Percentiles rank a stretch among this genome's conserved stretches.
Conservation (phyloP, 768 basidiomycete genomes). For the Trametes cubensis region DNA sequence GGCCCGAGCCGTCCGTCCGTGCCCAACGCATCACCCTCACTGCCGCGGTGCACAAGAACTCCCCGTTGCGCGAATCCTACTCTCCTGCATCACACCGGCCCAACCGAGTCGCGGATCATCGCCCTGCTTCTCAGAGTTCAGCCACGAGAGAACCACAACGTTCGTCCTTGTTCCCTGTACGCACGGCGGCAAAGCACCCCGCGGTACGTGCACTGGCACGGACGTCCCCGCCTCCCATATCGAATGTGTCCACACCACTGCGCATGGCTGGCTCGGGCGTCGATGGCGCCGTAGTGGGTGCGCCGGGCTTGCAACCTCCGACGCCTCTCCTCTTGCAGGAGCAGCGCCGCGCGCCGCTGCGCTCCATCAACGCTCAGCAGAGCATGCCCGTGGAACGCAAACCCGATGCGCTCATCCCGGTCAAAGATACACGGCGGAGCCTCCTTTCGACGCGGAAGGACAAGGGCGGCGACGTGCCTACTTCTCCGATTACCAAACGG, state of each 20-base stretch:
- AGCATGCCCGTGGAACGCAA: slow-evolving; percentile 20
- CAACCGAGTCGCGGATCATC: not conserved
- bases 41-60: slow-evolving; percentile 12
- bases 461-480: slow-evolving; percentile 1
- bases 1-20: not conserved
- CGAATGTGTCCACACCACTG: slow-evolving; percentile 12
- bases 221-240: not conserved
- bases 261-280: slow-evolving; percentile 2
- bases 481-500: slow-evolving; percentile 12
- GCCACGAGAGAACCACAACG: not conserved
- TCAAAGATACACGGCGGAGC: slow-evolving; percentile 6
- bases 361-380: slow-evolving; percentile 24
- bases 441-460: slow-evolving; percentile 1
- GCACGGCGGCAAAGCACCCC: slow-evolving; percentile 31
- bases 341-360: slow-evolving; percentile 23
- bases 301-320: slow-evolving; percentile 18
- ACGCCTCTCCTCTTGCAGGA: slow-evolving; percentile 9
- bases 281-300: slow-evolving; percentile 11
- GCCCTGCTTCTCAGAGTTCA: not conserved
- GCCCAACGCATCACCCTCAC: slow-evolving; percentile 4
- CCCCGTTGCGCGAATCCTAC: slow-evolving; percentile 17
- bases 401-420: slow-evolving; percentile 10
- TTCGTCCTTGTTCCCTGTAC: slow-evolving; percentile 3
- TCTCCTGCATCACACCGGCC: not conserved
- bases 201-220: slow-evolving; percentile 27